A percentile compares a stretch with the other conserved stretches of the same genome.
Evolutionary conservation across 2,329 filamentous ascomycete genomes (phyloP).

Genomic region (Fusarium acutatum): DNA sequence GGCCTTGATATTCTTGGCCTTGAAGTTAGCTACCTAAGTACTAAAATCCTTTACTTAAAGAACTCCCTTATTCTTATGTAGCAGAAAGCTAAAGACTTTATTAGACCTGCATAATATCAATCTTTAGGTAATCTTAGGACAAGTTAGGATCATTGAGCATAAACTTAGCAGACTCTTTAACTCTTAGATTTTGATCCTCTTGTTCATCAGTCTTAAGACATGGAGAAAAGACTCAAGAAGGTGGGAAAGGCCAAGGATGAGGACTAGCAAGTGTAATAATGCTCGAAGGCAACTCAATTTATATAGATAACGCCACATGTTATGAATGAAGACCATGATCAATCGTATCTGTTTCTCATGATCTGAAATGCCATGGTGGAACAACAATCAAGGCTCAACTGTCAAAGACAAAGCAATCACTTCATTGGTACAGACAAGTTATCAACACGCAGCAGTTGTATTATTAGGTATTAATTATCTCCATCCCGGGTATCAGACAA

Average conservation of each 20-base stretch:
- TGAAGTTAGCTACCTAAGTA: background rate
- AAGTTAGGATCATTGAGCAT: background rate
- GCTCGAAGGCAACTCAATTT: background rate
- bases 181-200: background rate
- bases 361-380: background rate
- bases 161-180: background rate
- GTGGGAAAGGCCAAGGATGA: background rate
- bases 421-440: background rate
- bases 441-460: slow-evolving; percentile 50
- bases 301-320: background rate
- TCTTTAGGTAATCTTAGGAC: background rate
- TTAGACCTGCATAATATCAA: background rate
- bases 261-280: background rate
- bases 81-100: background rate
- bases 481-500: slow-evolving; percentile 54
- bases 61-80: background rate
- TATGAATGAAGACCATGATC: background rate
- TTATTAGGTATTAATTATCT: slow-evolving; percentile 57
- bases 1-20: background rate
- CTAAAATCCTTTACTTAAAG: background rate
- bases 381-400: background rate
- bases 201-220: background rate
- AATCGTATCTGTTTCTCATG: background rate
- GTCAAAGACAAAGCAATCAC: background rate
- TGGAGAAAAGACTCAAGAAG: background rate